Evolutionary conservation across 2,329 filamentous ascomycete genomes (phyloP).

Genomic region (Penicillium sp.): DNA sequence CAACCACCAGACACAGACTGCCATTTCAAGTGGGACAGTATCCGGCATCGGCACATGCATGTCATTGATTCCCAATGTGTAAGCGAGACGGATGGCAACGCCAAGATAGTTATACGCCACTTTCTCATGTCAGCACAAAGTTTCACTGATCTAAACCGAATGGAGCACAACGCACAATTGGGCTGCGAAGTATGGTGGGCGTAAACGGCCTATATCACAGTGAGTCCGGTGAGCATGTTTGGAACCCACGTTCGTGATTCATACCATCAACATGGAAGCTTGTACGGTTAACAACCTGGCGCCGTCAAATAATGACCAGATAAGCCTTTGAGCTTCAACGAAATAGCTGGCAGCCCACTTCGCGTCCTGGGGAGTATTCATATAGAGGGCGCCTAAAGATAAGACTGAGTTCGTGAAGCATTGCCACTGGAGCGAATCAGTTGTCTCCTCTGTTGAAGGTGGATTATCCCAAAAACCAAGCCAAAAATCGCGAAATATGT

Average conservation of each 20-base stretch:
- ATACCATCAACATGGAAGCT: conserved; percentile 8
- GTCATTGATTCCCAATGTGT: conserved; percentile 6
- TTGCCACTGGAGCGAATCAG: background rate
- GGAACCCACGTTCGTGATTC: background rate
- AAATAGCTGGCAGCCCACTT: conserved; percentile 3
- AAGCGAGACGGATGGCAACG: conserved; percentile 9
- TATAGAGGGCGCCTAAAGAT: conserved; percentile 3
- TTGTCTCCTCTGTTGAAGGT: background rate
- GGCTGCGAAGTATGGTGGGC: conserved; percentile 3
- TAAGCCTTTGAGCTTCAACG: background rate
- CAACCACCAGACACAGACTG: conserved; percentile 5
- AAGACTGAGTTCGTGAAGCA: background rate
- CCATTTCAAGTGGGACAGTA: background rate
- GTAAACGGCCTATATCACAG: background rate
- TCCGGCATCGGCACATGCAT: background rate
- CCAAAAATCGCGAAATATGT: background rate
- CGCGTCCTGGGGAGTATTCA: background rate
- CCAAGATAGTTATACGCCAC: conserved; percentile 13
- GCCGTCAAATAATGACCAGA: background rate
- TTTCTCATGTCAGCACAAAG: background rate
- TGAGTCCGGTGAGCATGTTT: background rate
- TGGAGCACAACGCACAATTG: background rate
- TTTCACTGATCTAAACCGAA: background rate
- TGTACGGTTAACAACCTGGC: conserved; percentile 2
- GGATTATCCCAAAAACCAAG: background rate